Conservation (phyloP, 108 stramenopile species). For the Nannochloropsis gaditana region DNA sequence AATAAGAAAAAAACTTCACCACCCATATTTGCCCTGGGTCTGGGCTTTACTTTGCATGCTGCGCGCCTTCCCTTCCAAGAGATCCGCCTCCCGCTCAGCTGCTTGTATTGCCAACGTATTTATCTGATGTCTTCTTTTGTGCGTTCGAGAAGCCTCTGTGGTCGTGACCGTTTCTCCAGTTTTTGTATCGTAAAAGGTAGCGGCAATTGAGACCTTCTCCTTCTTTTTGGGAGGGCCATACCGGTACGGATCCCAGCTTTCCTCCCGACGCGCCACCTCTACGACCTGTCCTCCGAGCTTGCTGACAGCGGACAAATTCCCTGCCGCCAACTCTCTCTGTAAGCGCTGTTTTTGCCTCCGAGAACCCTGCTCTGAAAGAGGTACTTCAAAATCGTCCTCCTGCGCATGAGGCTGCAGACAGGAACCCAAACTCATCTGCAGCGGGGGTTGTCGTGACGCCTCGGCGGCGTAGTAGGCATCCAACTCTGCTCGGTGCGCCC, state of each 20-base stretch:
- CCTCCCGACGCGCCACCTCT: background rate
- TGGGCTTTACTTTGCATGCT: constrained; percentile 18
- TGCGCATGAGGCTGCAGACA: background rate
- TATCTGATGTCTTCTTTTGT: constrained; percentile 28
- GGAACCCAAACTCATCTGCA: background rate
- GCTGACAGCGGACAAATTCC: background rate
- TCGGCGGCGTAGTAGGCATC: background rate
- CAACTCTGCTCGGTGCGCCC: background rate
- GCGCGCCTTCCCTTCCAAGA: constrained; percentile 16
- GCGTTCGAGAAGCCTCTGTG: constrained; percentile 3
- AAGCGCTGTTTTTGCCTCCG: constrained; percentile 1
- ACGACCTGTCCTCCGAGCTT: constrained; percentile 15
- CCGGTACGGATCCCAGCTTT: background rate
- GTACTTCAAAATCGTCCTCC: background rate
- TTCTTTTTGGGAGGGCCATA: constrained; percentile 21
- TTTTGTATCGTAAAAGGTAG: constrained; percentile 15
- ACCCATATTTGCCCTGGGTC: constrained; percentile 28
- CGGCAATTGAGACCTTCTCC: constrained; percentile 20
- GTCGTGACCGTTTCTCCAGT: constrained; percentile 23
- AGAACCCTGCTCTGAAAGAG: background rate
- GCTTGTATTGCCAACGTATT: constrained; percentile 24
- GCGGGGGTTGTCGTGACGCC: background rate
- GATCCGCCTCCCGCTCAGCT: constrained; percentile 25
- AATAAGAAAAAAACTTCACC: background rate
- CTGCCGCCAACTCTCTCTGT: background rate